Conservation (phyloP, 2,329 filamentous ascomycete species). For the Fusarium solani-melongenae region DNA sequence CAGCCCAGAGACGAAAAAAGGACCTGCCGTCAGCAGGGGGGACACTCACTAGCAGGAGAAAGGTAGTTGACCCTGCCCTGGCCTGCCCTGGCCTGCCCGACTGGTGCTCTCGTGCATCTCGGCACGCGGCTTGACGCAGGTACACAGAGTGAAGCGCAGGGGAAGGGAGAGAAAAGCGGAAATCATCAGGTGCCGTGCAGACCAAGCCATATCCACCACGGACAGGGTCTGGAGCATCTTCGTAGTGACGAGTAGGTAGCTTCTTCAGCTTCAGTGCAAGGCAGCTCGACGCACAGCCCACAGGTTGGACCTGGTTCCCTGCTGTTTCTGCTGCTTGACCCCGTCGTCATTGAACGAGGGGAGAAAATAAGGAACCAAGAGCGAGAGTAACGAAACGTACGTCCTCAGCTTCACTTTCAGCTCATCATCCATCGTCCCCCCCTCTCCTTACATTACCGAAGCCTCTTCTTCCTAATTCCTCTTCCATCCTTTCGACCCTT, state of each 20-base stretch:
- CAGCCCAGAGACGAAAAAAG: constrained; percentile 1
- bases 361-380: neutral
- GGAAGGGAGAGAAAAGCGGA: constrained; percentile 29
- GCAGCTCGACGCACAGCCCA: constrained; percentile 33
- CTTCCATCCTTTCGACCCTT: constrained; percentile 5
- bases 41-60: neutral
- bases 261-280: constrained; percentile 12
- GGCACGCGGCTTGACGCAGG: constrained; percentile 28
- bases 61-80: neutral
- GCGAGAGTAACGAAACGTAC: constrained; percentile 5
- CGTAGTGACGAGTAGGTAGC: neutral
- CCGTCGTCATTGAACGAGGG: constrained; percentile 14
- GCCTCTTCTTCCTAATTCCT: constrained; percentile 12
- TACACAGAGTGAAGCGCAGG: constrained; percentile 25
- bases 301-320: constrained; percentile 27
- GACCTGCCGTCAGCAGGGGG: constrained; percentile 27
- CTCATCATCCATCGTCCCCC: neutral
- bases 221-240: constrained; percentile 7
- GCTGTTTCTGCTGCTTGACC: constrained; percentile 6
- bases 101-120: constrained; percentile 14
- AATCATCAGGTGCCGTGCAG: constrained; percentile 40
- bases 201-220: constrained; percentile 14
- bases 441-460: constrained; percentile 20
- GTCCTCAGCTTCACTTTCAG: constrained; percentile 33
- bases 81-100: neutral